Conservation (phyloP, 1,139 yeast genomes). For the Debaryomyces subglobosus region DNA sequence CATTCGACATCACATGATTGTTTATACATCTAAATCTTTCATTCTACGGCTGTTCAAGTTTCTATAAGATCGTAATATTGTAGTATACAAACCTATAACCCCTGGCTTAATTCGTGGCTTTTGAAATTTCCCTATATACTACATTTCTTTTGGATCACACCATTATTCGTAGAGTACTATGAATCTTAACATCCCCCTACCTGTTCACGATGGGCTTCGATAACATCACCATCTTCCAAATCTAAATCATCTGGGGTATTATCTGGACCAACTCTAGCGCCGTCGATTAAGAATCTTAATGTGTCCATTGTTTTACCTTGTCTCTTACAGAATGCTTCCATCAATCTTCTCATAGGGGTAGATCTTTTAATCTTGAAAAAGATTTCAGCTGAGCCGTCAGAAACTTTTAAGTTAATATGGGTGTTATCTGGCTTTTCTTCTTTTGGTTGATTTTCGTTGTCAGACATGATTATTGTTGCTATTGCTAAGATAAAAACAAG, state of each 20-base stretch:
- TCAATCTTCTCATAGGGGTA: constrained; percentile 90
- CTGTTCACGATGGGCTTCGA: constrained; percentile 98
- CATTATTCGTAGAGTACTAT: not conserved
- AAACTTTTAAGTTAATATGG: constrained; percentile 90
- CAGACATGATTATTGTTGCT: constrained; percentile 28
- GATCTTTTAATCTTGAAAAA: constrained; percentile 93
- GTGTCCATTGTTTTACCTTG: constrained; percentile 87
- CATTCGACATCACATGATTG: not conserved
- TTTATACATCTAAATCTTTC: not conserved
- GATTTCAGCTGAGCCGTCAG: constrained; percentile 91
- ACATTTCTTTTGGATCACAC: not conserved
- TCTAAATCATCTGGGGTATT: constrained; percentile 93
- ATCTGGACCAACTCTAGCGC: constrained; percentile 83
- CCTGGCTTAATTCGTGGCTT: not conserved
- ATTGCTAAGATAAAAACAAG: constrained; percentile 3
- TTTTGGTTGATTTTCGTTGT: constrained; percentile 44
- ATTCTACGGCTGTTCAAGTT: not conserved
- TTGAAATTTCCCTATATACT: not conserved
- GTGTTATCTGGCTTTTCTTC: constrained; percentile 66
- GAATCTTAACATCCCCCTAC: constrained; percentile 55
- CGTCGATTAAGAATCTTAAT: constrained; percentile 89
- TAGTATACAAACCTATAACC: not conserved
- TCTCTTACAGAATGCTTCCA: constrained; percentile 98
- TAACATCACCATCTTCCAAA: constrained; percentile 92
- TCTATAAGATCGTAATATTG: constrained; percentile 1